Evolutionary conservation across 2,329 filamentous ascomycete species (phyloP).

Genomic region (Diatrype stigma): DNA sequence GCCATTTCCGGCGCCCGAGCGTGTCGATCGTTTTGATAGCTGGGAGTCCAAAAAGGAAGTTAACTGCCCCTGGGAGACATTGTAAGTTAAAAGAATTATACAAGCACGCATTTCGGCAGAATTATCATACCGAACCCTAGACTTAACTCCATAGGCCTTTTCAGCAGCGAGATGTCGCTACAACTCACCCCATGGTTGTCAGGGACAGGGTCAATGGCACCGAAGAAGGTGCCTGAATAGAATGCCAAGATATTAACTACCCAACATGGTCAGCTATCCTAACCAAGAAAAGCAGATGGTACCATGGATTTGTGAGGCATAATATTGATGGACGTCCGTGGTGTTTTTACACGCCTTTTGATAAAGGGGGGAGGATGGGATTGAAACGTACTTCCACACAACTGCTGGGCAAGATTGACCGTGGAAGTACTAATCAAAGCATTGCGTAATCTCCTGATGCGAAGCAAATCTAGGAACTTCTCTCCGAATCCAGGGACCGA

Average conservation of each 20-base stretch:
- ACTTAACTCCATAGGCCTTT: constrained; percentile 19
- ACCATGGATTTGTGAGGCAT: not conserved
- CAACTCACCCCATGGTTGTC: not conserved
- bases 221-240: constrained; percentile 28
- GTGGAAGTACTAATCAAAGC: constrained; percentile 17
- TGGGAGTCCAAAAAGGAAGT: constrained; percentile 34
- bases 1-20: constrained; percentile 33
- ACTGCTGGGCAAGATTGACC: constrained; percentile 16
- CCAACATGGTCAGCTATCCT: constrained; percentile 6
- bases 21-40: constrained; percentile 29
- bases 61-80: constrained; percentile 25
- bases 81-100: not conserved
- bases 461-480: constrained; percentile 8
- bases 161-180: not conserved
- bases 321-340: constrained; percentile 18
- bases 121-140: constrained; percentile 16
- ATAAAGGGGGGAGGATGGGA: no score
- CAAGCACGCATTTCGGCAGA: no score
- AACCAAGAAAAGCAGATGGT: not conserved
- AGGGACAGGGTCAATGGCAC: not conserved
- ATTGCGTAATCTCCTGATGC: constrained; percentile 7
- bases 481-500: not conserved
- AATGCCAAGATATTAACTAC: constrained; percentile 35
- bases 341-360: no score
- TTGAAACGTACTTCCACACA: constrained; percentile 17